Base-by-base conservation (phyloP, 2,329 filamentous ascomycete genomes). In the Aspergillus caelatus region DNA sequence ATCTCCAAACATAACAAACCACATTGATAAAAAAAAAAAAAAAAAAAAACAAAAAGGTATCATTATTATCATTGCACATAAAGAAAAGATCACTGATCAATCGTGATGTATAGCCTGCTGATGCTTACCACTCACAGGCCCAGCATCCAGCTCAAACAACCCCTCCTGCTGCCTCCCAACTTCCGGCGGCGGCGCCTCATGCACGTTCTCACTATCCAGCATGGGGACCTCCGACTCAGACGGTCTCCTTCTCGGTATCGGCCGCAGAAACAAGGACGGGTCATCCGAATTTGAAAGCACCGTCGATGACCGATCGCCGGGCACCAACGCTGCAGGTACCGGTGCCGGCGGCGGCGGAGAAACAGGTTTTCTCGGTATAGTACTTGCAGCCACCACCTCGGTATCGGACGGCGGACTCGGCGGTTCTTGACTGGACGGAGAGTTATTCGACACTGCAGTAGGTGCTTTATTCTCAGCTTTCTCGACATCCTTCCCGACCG, bases 101-200 rank as follows among this genome's bases (percentile, higher is more conserved):
- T 62, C 64, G 50, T 62, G 65, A 54, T 69, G 56, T 48, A 72
- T 71, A 16, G 61, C 61, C 57, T 63, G 62, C 59, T 70, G 68
- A 55, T 70, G 69, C 41, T 23, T 62, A 28, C 60, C 63, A 23
- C 61, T 50, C 21, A 66, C 64, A 9, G 62, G 64, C 19, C 67
- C 70, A 1, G 64, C 69, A 59, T 71, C 70, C 32, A 72, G 45
- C 63, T 72, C 70, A 61, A 65, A 71, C 65, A 59, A 23, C 45
- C 30, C 54, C 8, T 61, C 58, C 23, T 26, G 21, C 26, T 55
- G 58, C 30, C 61, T 54, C 11, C 52, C 55, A 21, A 60, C 41
- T 58, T 60, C 34, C 36, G 14, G 61, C 23, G 61, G 41, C 21
- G 65, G 60, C 26, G 60, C 69, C 55, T 72, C 70, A 58, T 69